These are phyloP conservation scores for Solanum piurae DNA, from an alignment of 257 asterid genomes.

Conservation along the genomic window DNA sequence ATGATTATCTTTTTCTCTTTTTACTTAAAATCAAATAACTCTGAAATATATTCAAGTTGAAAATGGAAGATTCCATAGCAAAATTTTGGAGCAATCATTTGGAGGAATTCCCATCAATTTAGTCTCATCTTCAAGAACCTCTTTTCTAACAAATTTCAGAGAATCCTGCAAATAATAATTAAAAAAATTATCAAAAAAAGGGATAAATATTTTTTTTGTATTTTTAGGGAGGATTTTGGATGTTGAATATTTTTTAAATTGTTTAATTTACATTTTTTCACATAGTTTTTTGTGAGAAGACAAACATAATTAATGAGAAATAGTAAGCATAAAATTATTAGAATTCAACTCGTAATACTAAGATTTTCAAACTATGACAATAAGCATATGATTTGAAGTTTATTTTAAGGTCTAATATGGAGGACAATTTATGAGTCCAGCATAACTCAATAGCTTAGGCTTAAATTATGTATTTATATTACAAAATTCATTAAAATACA, in stretches of 20 bases:
- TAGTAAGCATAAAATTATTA: too few species aligned
- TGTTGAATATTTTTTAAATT: not conserved
- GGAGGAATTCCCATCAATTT: conserved; percentile 68
- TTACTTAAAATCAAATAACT: not conserved
- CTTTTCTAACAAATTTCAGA: conserved; percentile 60
- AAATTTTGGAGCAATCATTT: conserved; percentile 56
- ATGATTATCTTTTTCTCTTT: not conserved
- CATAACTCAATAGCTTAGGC: not conserved
- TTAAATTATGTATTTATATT: not conserved
- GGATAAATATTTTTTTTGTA: not conserved
- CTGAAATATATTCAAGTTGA: not conserved
- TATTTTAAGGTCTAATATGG: too few species aligned
- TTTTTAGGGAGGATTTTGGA: not conserved
- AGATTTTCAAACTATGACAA: not conserved
- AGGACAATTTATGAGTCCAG: rapidly evolving
- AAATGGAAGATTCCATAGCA: conserved; percentile 58
- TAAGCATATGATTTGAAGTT: not conserved
- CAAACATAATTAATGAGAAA: too few species aligned
- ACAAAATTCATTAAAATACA: not conserved
- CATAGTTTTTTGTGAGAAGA: not conserved
- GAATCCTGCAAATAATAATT: conserved; percentile 43
- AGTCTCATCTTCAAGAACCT: conserved; percentile 82
- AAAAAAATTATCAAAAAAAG: not conserved
- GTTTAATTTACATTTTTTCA: not conserved
- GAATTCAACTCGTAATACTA: not conserved